Percentiles rank a stretch among this genome's conserved stretches.
phyloP scores from a whole-genome alignment of 1,284 basidiomycete genomes.

The Tilletia setariae region DNA sequence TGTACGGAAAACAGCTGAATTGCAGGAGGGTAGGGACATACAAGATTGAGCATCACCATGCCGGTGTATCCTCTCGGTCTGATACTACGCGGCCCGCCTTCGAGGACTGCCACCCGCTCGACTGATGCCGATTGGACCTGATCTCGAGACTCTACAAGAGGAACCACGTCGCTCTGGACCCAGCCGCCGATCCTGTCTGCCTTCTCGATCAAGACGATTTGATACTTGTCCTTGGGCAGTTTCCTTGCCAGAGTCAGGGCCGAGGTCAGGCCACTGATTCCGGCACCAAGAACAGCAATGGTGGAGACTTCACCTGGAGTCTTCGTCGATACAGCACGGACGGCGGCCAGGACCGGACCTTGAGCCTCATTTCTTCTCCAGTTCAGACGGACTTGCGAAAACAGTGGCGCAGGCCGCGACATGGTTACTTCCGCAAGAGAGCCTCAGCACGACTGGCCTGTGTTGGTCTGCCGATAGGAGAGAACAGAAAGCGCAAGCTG shows the following conservation, averaged over 20 bases:
- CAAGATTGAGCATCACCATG: constrained; percentile 68
- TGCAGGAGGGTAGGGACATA: constrained; percentile 57
- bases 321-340: no score
- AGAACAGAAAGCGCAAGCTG: no score
- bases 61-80: constrained; percentile 44
- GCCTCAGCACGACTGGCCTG: no score
- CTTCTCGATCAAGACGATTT: constrained; percentile 70
- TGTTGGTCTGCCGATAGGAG: no score
- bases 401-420: no score
- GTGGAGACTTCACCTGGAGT: background rate
- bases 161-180: constrained; percentile 68
- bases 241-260: constrained; percentile 72
- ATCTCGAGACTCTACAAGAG: constrained; percentile 41
- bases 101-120: constrained; percentile 63
- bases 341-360: no score
- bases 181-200: constrained; percentile 73
- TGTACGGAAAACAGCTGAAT: background rate
- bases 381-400: no score
- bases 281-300: constrained; percentile 70
- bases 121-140: constrained; percentile 51
- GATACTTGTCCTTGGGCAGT: constrained; percentile 60
- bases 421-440: no score
- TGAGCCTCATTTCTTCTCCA: no score
- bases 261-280: constrained; percentile 74
- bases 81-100: constrained; percentile 67